Conservation (phyloP, 2,329 filamentous ascomycete genomes). For the Colletotrichum gloeosporioides region DNA sequence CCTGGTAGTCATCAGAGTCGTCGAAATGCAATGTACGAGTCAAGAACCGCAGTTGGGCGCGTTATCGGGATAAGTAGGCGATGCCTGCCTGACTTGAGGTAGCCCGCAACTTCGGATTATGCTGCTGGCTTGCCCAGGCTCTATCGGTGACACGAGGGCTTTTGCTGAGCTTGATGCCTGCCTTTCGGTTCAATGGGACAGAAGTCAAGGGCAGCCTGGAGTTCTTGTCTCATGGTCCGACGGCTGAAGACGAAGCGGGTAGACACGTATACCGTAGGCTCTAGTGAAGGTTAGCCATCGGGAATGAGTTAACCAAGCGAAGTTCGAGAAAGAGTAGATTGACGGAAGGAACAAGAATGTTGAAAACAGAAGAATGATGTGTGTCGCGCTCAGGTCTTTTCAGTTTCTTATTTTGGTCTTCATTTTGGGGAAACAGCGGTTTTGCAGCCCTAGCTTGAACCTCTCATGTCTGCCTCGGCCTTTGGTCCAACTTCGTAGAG, state of each 20-base stretch:
- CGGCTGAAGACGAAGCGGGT: background rate
- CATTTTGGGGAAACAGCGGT: conserved; percentile 57
- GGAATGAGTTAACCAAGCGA: background rate
- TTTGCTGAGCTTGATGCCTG: background rate
- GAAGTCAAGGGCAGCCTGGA: background rate
- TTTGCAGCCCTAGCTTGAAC: conserved; percentile 37
- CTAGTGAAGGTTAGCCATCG: background rate
- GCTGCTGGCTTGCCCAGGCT: background rate
- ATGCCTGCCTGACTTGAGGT: background rate
- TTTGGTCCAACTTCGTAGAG: conserved; percentile 60
- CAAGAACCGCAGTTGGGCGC: background rate
- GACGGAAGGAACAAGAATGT: background rate
- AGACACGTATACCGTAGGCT: background rate
- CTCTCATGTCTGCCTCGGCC: conserved; percentile 58
- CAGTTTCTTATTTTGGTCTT: conserved; percentile 63
- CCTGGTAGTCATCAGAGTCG: background rate
- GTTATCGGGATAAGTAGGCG: background rate
- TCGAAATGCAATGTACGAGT: background rate
- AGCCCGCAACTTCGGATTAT: background rate
- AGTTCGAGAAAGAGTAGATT: background rate
- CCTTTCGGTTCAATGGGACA: background rate
- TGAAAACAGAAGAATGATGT: background rate
- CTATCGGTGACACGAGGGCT: background rate
- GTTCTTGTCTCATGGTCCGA: background rate
- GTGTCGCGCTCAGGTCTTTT: conserved; percentile 73